Percentiles rank a stretch among this genome's conserved stretches.
phyloP scores from a whole-genome alignment of 2,329 filamentous ascomycete species.

The Fusarium pilosicola region DNA sequence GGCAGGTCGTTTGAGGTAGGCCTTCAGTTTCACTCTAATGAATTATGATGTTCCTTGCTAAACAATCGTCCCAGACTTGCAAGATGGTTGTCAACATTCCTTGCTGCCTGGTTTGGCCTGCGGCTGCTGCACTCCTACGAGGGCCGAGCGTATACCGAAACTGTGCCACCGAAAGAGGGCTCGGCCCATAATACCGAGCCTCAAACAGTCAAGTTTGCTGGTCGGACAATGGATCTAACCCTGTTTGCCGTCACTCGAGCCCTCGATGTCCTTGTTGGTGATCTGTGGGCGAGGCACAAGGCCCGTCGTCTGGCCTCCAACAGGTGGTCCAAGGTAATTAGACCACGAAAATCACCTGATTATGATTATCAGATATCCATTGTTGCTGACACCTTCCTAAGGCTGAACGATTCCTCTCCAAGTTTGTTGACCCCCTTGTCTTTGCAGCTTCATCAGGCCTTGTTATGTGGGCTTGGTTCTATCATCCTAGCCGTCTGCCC shows the following conservation, averaged over 20 bases:
- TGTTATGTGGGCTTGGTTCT: constrained; percentile 93
- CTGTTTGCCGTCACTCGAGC: constrained; percentile 81
- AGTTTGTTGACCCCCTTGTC: constrained; percentile 69
- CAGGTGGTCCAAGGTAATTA: constrained; percentile 59
- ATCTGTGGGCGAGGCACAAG: constrained; percentile 68
- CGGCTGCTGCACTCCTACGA: constrained; percentile 67
- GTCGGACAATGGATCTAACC: constrained; percentile 83
- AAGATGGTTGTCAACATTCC: constrained; percentile 67
- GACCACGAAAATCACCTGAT: not conserved
- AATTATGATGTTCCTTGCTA: constrained; percentile 8
- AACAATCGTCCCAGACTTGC: constrained; percentile 56
- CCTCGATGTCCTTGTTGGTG: constrained; percentile 74
- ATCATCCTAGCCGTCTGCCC: constrained; percentile 75
- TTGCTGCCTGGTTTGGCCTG: constrained; percentile 67
- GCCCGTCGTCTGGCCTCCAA: constrained; percentile 55
- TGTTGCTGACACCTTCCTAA: constrained; percentile 34
- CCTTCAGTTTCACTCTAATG: not conserved
- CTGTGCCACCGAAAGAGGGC: constrained; percentile 46
- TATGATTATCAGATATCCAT: not conserved
- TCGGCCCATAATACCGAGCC: constrained; percentile 41
- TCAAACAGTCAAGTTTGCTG: constrained; percentile 58
- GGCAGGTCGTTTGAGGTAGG: constrained; percentile 44
- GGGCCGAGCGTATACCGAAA: constrained; percentile 56
- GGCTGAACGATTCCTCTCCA: constrained; percentile 50
- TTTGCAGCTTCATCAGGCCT: constrained; percentile 78